These are phyloP conservation scores for Pittosporum tobira DNA, from an alignment of 129 eudicot genomes.

Conservation along the genomic window DNA sequence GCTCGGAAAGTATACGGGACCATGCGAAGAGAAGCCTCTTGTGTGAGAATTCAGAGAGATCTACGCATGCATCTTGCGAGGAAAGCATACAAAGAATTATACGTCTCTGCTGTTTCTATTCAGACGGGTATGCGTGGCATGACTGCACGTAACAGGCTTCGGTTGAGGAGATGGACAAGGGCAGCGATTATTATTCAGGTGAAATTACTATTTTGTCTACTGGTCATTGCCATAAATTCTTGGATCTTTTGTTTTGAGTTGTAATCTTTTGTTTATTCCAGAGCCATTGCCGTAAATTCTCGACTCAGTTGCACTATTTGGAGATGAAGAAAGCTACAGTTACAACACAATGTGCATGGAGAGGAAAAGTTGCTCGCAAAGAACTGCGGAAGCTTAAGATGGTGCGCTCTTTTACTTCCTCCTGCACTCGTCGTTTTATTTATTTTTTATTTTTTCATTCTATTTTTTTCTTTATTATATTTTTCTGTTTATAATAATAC, in stretches of 20 bases:
- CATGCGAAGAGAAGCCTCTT: slow-evolving; percentile 54
- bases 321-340: slow-evolving; percentile 53
- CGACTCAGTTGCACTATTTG: slow-evolving; percentile 33
- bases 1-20: slow-evolving; percentile 35
- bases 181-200: slow-evolving; percentile 72
- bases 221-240: too few species aligned
- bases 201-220: slow-evolving; percentile 3
- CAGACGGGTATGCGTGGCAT: slow-evolving; percentile 62
- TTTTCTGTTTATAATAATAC: slow-evolving; percentile 1
- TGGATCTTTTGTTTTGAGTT: not conserved
- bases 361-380: slow-evolving; percentile 40
- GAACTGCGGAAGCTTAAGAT: slow-evolving; percentile 50
- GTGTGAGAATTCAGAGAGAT: slow-evolving; percentile 50
- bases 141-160: slow-evolving; percentile 46
- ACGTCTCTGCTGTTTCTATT: slow-evolving; percentile 39
- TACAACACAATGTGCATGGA: slow-evolving; percentile 58
- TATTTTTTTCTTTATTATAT: not conserved
- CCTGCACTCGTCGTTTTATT: not conserved
- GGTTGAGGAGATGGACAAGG: slow-evolving; percentile 23
- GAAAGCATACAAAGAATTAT: slow-evolving; percentile 37
- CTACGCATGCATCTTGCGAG: slow-evolving; percentile 35
- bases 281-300: slow-evolving; percentile 41
- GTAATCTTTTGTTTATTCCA: slow-evolving; percentile 4
- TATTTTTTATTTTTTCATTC: not conserved
- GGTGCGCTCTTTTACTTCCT: slow-evolving; percentile 29